These are phyloP conservation scores for Pholiota conissans DNA, from an alignment of 768 basidiomycete species.

Conservation along the genomic window DNA sequence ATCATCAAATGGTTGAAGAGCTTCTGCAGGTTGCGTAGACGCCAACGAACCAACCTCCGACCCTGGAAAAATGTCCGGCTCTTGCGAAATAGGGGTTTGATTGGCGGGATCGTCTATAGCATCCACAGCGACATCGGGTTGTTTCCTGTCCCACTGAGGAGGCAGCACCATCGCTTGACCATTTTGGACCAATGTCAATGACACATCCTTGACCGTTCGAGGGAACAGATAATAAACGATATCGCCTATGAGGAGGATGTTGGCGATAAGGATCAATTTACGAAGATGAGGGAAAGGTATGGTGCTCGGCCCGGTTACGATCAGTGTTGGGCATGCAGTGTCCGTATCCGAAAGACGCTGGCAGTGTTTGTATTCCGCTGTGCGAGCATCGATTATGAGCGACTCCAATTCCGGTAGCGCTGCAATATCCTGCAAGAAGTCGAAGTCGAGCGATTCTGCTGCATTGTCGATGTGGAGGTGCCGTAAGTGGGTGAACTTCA, in stretches of 20 bases:
- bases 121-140: neutral
- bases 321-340: neutral
- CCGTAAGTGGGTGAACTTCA: too few species aligned
- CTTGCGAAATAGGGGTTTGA: too few species aligned
- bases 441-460: neutral
- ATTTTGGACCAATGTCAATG: neutral
- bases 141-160: neutral
- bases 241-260: neutral
- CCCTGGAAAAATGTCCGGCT: too few species aligned
- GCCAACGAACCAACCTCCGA: too few species aligned
- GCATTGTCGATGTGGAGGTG: neutral
- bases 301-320: neutral
- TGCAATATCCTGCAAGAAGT: neutral
- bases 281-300: neutral
- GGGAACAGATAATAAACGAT: constrained; percentile 1
- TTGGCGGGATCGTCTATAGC: too few species aligned
- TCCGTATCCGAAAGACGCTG: neutral
- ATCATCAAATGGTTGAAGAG: too few species aligned
- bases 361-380: neutral
- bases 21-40: too few species aligned
- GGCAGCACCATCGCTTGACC: neutral
- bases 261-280: neutral
- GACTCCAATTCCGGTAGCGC: neutral
- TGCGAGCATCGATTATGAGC: neutral
- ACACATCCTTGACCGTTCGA: neutral